Base-by-base conservation (phyloP, 2,329 filamentous ascomycete genomes). In the Conoideocrella luteorostrata region DNA sequence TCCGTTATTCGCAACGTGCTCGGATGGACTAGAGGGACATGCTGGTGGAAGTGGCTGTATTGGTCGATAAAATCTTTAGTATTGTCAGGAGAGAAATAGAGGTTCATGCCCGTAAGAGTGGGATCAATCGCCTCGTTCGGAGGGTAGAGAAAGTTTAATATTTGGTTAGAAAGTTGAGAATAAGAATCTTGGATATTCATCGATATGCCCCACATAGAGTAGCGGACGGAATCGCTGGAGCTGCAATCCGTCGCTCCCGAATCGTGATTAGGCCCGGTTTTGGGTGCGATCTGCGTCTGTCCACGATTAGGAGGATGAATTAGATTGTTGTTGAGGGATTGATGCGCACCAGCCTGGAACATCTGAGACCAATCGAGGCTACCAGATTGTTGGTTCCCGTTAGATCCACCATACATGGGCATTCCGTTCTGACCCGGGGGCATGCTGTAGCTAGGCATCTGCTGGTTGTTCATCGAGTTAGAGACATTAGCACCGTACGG, bases 331-430 rank as follows among this genome's bases (percentile, higher is more conserved):
- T 72, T 77, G 71, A 77, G 75, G 65, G 74, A 71, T 67, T 80
- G 71, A 66, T 83, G 78, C 69, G 78, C 74, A 75, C 80, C 81
- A 70, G 81, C 67, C 70, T 82, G 83, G 71, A 87, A 87, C 80
- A 88, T 85, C 63, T 84, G 77, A 59, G 82, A 77, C 84, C 84
- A 88, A 69, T 88, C 84, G 70, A 84, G 70, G 70, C 75, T n/a
- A n/a, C n/a, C 67, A 62, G 73, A 70, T 68, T 77, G 72, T 67
- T 81, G 78, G 64, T 75, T 74, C 65, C 74, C 68, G 66, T 75
- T 76, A 55, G 77, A 75, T 60, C 70, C 71, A 59, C 70, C 72
- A 63, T 80, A 80, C 70, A 80, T 79, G 50, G 75, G 74, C 72
- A 81, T 76, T 59, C 78, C 78, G 58, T 79, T 81, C 66, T 82